A percentile compares a stretch with the other conserved stretches of the same genome.
Conservation (phyloP, 768 basidiomycete species). For the Rhodotorula toruloides region DNA sequence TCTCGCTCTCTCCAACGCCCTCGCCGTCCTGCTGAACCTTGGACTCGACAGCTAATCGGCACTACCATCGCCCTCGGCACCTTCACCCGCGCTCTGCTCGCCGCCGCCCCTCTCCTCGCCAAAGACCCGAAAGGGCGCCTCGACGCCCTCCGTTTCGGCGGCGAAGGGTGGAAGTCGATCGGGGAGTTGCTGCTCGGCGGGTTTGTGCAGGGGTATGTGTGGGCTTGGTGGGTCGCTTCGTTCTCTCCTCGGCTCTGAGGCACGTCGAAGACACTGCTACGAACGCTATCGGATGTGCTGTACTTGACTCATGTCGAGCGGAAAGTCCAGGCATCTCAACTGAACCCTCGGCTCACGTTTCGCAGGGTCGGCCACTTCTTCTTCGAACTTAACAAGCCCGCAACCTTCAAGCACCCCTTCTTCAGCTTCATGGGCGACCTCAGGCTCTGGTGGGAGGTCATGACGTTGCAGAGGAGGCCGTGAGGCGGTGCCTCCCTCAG, state of each 20-base stretch:
- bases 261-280: too few species aligned
- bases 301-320: too few species aligned
- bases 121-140: not conserved
- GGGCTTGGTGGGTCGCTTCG: constrained; percentile 23
- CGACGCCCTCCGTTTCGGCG: constrained; percentile 15
- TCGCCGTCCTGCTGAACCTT: too few species aligned
- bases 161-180: constrained; percentile 15
- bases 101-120: constrained; percentile 13
- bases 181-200: constrained; percentile 20
- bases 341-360: not conserved
- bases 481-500: not conserved
- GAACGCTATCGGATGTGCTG: too few species aligned
- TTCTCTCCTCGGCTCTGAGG: not conserved
- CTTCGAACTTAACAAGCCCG: constrained; percentile 32
- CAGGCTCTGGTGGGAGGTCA: constrained; percentile 17
- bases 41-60: constrained; percentile 29
- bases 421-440: constrained; percentile 27
- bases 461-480: constrained; percentile 2
- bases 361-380: constrained; percentile 32
- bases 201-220: constrained; percentile 27
- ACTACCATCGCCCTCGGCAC: constrained; percentile 16
- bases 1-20: not conserved
- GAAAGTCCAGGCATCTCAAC: too few species aligned
- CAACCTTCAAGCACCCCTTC: constrained; percentile 35
- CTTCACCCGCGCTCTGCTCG: constrained; percentile 16